Evolutionary conservation across 495 filamentous ascomycete genomes (phyloP).

Genomic region (Penicillium ochrochloron): DNA sequence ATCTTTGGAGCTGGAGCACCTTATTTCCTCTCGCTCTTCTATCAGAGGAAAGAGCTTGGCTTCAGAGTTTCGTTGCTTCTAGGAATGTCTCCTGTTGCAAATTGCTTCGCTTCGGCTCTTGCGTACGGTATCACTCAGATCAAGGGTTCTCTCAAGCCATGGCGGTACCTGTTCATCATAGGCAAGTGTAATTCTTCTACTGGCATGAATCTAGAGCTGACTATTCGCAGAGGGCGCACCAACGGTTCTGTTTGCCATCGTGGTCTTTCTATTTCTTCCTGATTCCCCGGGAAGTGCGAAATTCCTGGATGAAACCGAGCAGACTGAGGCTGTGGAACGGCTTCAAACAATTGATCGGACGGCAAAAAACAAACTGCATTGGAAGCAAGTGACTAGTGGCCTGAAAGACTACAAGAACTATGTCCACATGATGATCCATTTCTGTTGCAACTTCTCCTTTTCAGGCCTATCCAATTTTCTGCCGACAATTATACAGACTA

Average conservation of each 20-base stretch:
- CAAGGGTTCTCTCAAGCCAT: constrained; percentile 28
- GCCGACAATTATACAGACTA: constrained; percentile 68
- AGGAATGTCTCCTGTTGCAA: constrained; percentile 73
- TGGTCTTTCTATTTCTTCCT: constrained; percentile 66
- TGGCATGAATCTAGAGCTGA: constrained; percentile 41
- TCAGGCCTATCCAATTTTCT: constrained; percentile 69
- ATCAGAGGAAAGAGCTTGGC: constrained; percentile 70
- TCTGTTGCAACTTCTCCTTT: constrained; percentile 39
- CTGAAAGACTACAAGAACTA: constrained; percentile 38
- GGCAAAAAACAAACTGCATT: constrained; percentile 27
- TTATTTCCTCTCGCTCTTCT: constrained; percentile 76
- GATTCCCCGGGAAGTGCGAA: constrained; percentile 67
- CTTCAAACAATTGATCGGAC: constrained; percentile 33
- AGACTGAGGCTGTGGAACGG: constrained; percentile 32
- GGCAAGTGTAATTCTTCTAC: constrained; percentile 16
- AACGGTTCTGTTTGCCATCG: constrained; percentile 61
- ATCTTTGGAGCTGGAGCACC: constrained; percentile 66
- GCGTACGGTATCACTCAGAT: constrained; percentile 72
- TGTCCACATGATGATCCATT: constrained; percentile 33
- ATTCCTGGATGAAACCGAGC: constrained; percentile 67
- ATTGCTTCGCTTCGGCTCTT: constrained; percentile 73
- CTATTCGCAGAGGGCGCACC: constrained; percentile 69
- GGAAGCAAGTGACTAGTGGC: constrained; percentile 30
- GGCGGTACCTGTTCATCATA: constrained; percentile 38
- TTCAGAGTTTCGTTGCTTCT: constrained; percentile 70